Conservation (phyloP, 176 grass and related monocot species). For the Triticum turgidum region DNA sequence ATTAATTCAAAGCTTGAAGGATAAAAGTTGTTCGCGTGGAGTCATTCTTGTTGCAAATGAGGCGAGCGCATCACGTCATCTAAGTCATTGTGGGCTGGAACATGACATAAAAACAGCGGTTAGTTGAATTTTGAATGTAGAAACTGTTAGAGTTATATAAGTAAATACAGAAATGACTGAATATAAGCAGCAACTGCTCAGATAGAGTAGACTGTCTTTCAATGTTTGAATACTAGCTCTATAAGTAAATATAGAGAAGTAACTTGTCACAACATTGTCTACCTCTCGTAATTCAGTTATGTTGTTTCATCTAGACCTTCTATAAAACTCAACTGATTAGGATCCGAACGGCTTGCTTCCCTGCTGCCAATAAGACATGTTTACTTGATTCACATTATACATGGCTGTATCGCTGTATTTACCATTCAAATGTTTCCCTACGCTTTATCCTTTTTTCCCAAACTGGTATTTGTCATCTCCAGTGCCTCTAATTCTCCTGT, state of each 20-base stretch:
- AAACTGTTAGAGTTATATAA: too few species aligned
- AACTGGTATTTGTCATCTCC: not conserved
- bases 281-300: not conserved
- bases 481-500: conserved; percentile 19
- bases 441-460: not conserved
- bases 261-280: not conserved
- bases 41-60: conserved; percentile 77
- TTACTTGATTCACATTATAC: not conserved
- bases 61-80: conserved; percentile 69
- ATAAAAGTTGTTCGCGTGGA: conserved; percentile 40
- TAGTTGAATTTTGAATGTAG: conserved; percentile 36
- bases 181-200: conserved; percentile 1
- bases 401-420: not conserved
- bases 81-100: conserved; percentile 66
- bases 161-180: too few species aligned
- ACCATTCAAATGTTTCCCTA: not conserved
- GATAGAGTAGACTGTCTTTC: not conserved
- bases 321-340: not conserved
- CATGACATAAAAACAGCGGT: conserved; percentile 72
- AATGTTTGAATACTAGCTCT: conserved; percentile 12
- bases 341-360: not conserved
- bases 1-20: conserved; percentile 71
- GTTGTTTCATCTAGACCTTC: conserved; percentile 3
- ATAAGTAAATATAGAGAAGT: not conserved
- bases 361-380: not conserved